Evolutionary conservation across 176 grass and related monocot genomes (phyloP).

Genomic region (Oryza longistaminata): DNA sequence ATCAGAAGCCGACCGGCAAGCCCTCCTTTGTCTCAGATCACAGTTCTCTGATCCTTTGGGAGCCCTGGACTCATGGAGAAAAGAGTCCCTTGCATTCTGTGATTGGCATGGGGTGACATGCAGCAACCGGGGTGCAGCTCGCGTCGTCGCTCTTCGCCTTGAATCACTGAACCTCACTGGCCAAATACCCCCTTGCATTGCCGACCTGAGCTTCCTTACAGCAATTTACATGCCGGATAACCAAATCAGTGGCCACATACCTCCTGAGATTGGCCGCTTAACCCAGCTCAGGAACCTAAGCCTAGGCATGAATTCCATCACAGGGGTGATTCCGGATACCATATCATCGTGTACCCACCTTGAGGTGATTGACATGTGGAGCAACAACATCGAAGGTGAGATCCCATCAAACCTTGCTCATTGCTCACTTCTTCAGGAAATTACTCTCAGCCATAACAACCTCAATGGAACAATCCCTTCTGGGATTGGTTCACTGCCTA

Average conservation of each 20-base stretch:
- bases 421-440: slow-evolving; percentile 31
- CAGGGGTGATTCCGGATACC: slow-evolving; percentile 30
- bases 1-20: neutral
- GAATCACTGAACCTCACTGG: slow-evolving; percentile 32
- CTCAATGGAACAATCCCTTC: slow-evolving; percentile 28
- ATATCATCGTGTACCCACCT: slow-evolving; percentile 40
- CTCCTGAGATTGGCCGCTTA: slow-evolving; percentile 16
- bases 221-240: slow-evolving; percentile 1
- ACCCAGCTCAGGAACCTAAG: slow-evolving; percentile 5
- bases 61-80: slow-evolving; percentile 40
- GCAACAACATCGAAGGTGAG: slow-evolving; percentile 38
- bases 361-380: slow-evolving; percentile 7
- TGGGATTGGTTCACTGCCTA: slow-evolving; percentile 4
- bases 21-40: slow-evolving; percentile 46
- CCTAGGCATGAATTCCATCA: slow-evolving; percentile 46
- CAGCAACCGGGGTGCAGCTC: neutral
- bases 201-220: slow-evolving; percentile 41
- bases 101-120: slow-evolving; percentile 45
- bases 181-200: slow-evolving; percentile 33
- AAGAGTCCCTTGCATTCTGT: slow-evolving; percentile 32
- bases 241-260: slow-evolving; percentile 27
- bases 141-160: slow-evolving; percentile 37
- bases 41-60: slow-evolving; percentile 21
- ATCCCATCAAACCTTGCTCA: slow-evolving; percentile 38
- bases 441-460: slow-evolving; percentile 31